Evolutionary conservation across 176 grass and related monocot genomes (phyloP), one percentile per base, ranked within the genome.

Genomic region (Zoysia pacifica): DNA sequence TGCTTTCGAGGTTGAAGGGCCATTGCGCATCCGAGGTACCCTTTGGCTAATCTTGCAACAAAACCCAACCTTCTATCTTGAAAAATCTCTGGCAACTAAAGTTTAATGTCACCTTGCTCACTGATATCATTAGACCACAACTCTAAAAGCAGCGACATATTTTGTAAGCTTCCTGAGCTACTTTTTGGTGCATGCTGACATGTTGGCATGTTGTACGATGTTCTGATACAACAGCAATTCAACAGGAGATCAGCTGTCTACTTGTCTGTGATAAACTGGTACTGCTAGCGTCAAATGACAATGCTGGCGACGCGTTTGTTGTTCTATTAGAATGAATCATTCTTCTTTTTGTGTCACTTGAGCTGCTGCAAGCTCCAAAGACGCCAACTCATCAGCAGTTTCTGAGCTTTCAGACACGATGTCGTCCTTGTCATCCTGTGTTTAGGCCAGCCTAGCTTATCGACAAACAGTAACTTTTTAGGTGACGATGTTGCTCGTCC

Each of bases 381-480:
- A 59, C 56, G 38, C 66, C 56, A 66, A 19, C 65, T 28, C 52
- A 54, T 13, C 37, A 44, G 46, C 48, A 71, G 65, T 76, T 86
- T 53, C n/a, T 41, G 65, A 48, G 16, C 35, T 41, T 44, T 40
- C 72, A 70, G 59, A 60, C 28, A 28, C 28, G 38, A 58, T 38
- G 43, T 36, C 15, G 16, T 16, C 9, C 18, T 82, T 82, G 35
- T 86, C 62, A 74, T 67, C 20, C 5, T 68, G 69, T 53, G 67
- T 64, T 70, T 70, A 47, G 10, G 19, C 39, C 75, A 65, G 56
- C 15, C 67, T 56, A 36, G 47, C 13, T 48, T 72, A 72, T 20
- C 58, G 67, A 72, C 67, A 85, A 78, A 75, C n/a, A 45, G 46
- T 20, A 67, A 46, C 51, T 67, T 81, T 67, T 70, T 61, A 80